These are phyloP conservation scores for Rhynchosporium secalis DNA, from an alignment of 2,329 filamentous ascomycete genomes.

Conservation along the genomic window DNA sequence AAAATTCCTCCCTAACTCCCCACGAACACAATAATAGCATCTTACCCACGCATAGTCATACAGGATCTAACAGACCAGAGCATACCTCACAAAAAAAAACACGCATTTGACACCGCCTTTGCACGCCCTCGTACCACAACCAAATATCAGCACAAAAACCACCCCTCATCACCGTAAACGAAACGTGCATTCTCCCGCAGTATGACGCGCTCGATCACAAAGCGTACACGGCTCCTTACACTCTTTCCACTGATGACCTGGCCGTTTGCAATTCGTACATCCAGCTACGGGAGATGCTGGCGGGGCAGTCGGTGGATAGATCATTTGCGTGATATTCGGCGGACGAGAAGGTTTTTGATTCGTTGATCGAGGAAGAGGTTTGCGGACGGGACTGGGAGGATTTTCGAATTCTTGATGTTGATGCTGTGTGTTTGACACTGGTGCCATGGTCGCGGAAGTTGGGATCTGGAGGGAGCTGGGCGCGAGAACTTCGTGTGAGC, in stretches of 20 bases:
- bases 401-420: background rate
- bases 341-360: background rate
- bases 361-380: background rate
- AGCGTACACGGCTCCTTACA: background rate
- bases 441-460: background rate
- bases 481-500: background rate
- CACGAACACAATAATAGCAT: too few species aligned
- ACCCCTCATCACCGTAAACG: background rate
- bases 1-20: too few species aligned
- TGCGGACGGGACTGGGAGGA: background rate
- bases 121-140: background rate
- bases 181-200: background rate
- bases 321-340: background rate
- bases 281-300: background rate
- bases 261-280: background rate
- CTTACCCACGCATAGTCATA: too few species aligned
- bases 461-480: background rate
- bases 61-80: too few species aligned
- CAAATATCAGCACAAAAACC: background rate
- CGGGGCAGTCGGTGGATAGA: background rate
- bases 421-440: background rate
- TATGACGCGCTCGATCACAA: background rate
- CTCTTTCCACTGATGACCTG: background rate
- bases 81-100: background rate
- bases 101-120: background rate